Base-by-base conservation (phyloP, 2,329 filamentous ascomycete genomes). In the Epichloe sylvatica region DNA sequence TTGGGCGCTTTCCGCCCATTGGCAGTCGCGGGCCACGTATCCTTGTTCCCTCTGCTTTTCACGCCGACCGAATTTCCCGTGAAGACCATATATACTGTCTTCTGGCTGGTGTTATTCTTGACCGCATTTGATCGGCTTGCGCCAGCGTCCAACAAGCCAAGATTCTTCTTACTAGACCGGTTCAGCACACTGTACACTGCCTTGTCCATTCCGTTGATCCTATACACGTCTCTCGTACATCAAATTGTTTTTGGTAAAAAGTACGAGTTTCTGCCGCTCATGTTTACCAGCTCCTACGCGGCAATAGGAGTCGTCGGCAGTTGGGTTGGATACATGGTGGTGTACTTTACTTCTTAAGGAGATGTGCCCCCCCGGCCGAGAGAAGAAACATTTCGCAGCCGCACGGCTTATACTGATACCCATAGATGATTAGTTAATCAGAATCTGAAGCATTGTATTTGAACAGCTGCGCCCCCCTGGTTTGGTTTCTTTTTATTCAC, bases 211-310 rank as follows among this genome's bases (percentile, higher is more conserved):
- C 92, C 91, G 9, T 69, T 97, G 54, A 87, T 97, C 50, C 67
- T 83, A 2, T 98, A 98, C 67, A 90, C 86, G 65, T 94, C 89
- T 11, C 66, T 96, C 46, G 55, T 92, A 7, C 92, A 98, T 65
- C 77, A 80, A 45, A 65, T 91, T n/a, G 69, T 94, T 4, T 96
- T 95, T 69, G 89, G 89, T 0, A 77, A 80, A 78, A 78, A 73
- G 54, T 87, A 86, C 59, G 88, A 96, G 67, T 98, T 97, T 65
- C 68, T 98, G 49, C 92, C 92, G 25, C 71, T 97, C 58, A 97
- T 98, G 91, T 92, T 97, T 63, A 96, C 83, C 57, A 97, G 91
- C 71, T 85, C 86, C 12, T 98, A 97, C 66, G 87, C 85, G 35
- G 92, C 92, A 4, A 73, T 97, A 51, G 92, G 92, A n/a, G 90